A percentile compares a stretch with the other conserved stretches of the same genome.
Evolutionary conservation across 192 early-diverging fungal genomes (phyloP).

Genomic region (Allomyces javanicus): DNA sequence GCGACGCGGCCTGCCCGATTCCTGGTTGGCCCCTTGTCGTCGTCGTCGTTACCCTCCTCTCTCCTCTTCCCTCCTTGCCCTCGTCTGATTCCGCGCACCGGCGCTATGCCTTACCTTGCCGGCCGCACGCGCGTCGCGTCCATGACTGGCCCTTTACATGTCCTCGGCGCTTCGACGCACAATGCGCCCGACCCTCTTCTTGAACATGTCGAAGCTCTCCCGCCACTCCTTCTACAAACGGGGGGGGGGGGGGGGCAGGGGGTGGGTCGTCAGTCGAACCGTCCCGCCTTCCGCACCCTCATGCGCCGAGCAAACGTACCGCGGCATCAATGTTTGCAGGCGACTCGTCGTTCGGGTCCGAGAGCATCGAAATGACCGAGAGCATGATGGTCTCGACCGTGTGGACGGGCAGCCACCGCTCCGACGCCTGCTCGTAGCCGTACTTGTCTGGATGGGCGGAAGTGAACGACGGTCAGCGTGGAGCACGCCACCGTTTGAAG

Average conservation of each 20-base stretch:
- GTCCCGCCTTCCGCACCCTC: neutral
- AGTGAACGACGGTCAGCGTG: slow-evolving; percentile 10
- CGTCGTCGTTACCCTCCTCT: no score
- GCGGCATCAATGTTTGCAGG: slow-evolving; percentile 91
- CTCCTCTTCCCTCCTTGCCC: no score
- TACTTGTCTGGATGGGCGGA: slow-evolving; percentile 69
- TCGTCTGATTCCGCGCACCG: no score
- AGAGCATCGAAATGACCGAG: slow-evolving; percentile 80
- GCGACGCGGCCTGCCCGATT: no score
- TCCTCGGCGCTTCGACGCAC: slow-evolving; percentile 26
- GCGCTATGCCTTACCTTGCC: no score
- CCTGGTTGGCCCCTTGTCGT: no score
- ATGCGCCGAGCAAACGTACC: slow-evolving; percentile 23
- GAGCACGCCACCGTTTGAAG: neutral
- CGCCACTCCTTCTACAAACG: slow-evolving; percentile 54
- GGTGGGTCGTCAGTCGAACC: no score
- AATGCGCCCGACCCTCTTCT: slow-evolving; percentile 47
- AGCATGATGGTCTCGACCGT: slow-evolving; percentile 83
- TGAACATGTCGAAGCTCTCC: slow-evolving; percentile 43
- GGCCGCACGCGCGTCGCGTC: no score
- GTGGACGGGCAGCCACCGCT: slow-evolving; percentile 91
- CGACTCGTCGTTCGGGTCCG: slow-evolving; percentile 79
- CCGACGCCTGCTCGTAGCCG: slow-evolving; percentile 73
- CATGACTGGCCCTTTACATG: neutral
- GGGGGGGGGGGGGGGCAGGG: neutral